Evolutionary conservation across 345 rosid genomes (phyloP).

Genomic region (Citrus inodora): DNA sequence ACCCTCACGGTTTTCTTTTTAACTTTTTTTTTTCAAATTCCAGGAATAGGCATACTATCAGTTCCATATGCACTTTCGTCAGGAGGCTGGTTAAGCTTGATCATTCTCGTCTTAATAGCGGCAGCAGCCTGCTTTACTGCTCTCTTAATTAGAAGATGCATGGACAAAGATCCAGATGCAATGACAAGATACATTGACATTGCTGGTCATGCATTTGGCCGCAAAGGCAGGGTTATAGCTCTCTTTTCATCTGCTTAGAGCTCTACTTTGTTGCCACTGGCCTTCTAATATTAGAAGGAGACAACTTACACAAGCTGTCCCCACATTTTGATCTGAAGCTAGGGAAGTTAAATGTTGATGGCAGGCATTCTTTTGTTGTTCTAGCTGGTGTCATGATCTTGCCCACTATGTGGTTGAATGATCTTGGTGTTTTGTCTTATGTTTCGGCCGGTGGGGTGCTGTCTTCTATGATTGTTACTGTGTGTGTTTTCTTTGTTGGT

Average conservation of each 20-base stretch:
- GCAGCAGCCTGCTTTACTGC: slow-evolving; percentile 35
- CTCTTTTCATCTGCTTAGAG: slow-evolving; percentile 36
- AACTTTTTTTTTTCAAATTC: background rate
- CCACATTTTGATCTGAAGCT: slow-evolving; percentile 29
- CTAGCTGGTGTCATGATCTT: slow-evolving; percentile 28
- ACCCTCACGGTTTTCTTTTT: too few relatives aligned
- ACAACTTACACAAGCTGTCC: slow-evolving; percentile 39
- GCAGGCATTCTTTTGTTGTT: slow-evolving; percentile 31
- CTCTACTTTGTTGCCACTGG: slow-evolving; percentile 50
- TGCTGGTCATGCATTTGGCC: slow-evolving; percentile 40
- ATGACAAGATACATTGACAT: slow-evolving; percentile 33
- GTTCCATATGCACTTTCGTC: slow-evolving; percentile 44
- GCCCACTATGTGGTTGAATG: slow-evolving; percentile 42
- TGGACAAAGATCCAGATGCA: slow-evolving; percentile 28
- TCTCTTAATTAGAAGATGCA: slow-evolving; percentile 33
- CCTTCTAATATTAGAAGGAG: slow-evolving; percentile 43
- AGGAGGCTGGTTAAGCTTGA: slow-evolving; percentile 50
- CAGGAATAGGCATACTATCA: slow-evolving; percentile 44
- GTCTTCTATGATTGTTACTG: slow-evolving; percentile 31
- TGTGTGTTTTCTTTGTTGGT: slow-evolving; percentile 39
- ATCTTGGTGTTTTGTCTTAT: slow-evolving; percentile 36
- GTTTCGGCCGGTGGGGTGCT: slow-evolving; percentile 48
- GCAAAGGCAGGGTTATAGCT: slow-evolving; percentile 34
- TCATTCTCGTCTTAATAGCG: slow-evolving; percentile 32
- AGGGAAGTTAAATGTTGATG: slow-evolving; percentile 23